These are phyloP conservation scores for Tetramitus jugosus DNA, from an alignment of 208 protist species.

Conservation along the genomic window DNA sequence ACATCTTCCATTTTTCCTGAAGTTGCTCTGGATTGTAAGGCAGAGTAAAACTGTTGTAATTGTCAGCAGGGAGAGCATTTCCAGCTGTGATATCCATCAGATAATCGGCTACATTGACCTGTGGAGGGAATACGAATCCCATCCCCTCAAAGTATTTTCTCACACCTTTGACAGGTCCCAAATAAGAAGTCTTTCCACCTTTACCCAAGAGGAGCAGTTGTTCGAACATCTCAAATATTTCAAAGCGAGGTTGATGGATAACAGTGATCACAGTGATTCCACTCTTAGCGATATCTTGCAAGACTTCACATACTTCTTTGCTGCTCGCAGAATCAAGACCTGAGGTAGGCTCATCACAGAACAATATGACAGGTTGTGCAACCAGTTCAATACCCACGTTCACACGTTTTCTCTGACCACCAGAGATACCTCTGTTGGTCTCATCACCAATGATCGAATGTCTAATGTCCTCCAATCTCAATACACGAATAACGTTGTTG, in stretches of 20 bases:
- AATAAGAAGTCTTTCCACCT: constrained; percentile 25
- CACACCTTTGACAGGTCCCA: not conserved
- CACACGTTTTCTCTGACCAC: constrained; percentile 71
- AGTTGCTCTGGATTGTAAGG: not conserved
- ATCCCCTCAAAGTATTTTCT: constrained; percentile 18
- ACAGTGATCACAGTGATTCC: constrained; percentile 35
- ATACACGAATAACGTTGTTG: not conserved
- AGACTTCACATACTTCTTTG: not conserved
- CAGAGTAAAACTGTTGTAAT: no score
- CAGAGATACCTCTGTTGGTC: constrained; percentile 47
- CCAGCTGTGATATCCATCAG: constrained; percentile 24
- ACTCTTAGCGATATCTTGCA: not conserved
- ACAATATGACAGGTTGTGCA: constrained; percentile 61
- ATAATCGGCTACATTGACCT: constrained; percentile 24
- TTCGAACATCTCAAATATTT: constrained; percentile 37
- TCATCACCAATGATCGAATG: constrained; percentile 24
- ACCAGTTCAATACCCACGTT: constrained; percentile 76
- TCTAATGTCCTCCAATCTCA: constrained; percentile 13
- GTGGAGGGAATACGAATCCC: constrained; percentile 17
- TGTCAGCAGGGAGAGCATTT: no score
- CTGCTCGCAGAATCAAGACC: constrained; percentile 28
- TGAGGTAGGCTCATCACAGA: constrained; percentile 76
- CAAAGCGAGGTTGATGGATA: constrained; percentile 45
- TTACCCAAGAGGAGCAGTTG: constrained; percentile 19
- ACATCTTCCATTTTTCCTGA: no score